Percentiles rank a stretch among this genome's conserved stretches.
Conservation (phyloP, 202 grass and related monocot genomes). For the Carex sylvatica region DNA sequence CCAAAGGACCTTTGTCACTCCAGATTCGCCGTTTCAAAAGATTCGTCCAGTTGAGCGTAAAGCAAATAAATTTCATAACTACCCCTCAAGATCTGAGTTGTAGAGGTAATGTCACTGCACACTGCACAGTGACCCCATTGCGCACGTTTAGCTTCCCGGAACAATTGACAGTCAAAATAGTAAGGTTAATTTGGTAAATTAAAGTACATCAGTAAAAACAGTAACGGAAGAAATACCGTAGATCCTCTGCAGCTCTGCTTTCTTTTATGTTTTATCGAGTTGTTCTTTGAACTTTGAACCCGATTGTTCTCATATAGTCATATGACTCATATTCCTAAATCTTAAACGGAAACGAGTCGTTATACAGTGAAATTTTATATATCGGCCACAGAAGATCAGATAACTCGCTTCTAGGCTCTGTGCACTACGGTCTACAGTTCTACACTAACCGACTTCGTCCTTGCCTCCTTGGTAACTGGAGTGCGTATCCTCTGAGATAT, state of each 20-base stretch:
- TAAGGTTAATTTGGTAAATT: neutral
- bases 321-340: too few relatives aligned
- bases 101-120: slow-evolving; percentile 26
- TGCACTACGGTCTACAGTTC: neutral
- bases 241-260: neutral
- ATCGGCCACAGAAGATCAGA: neutral
- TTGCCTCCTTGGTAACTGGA: too few relatives aligned
- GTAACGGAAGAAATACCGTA: neutral
- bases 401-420: neutral
- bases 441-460: too few relatives aligned
- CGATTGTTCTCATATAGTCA: neutral
- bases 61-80: neutral
- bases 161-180: neutral
- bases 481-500: too few relatives aligned
- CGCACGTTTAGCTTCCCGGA: neutral
- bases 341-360: neutral
- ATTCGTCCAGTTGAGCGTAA: neutral
- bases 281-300: neutral
- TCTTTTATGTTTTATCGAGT: neutral
- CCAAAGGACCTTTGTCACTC: slow-evolving; percentile 21
- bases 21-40: slow-evolving; percentile 11
- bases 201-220: neutral
- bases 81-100: slow-evolving; percentile 15
- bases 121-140: slow-evolving; percentile 13
- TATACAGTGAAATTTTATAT: neutral